Evolutionary conservation across 192 early-diverging fungal species (phyloP), one percentile per base, ranked within the genome.

Genomic region (Gryganskiella cystojenkinii): DNA sequence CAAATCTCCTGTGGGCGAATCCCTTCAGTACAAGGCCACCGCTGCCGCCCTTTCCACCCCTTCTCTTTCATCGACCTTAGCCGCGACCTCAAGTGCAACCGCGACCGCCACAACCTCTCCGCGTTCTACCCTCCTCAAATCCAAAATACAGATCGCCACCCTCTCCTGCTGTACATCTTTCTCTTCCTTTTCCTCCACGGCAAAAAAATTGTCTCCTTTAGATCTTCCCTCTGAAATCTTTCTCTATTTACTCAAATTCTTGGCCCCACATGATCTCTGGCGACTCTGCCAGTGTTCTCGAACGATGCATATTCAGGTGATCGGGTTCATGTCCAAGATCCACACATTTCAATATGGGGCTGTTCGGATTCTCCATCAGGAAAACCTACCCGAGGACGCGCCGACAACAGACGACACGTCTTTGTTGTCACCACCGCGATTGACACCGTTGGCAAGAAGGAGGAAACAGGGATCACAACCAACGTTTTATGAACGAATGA

Each of bases 111-210:
- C 47, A n/a, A 50, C 9, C 22, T 6, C 47, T 22, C 6, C 47
- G 9, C 14, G 19, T 50, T 5, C 47, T 22, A 6, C 19, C 19
- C 6, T 22, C 47, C 47, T 13, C 37, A 40, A 40, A 40, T 40
- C 37, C 37, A 40, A 40, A 40, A 40, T 40, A 40, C 37, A 5
- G 37, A 40, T 40, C 37, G 37, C 37, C 37, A 40, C 13, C 37
- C 37, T 40, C 37, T 40, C 37, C 37, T 13, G 37, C 37, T 9
- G 13, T 40, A 13, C 37, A 5, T 40, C 37, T 40, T 40, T 40
- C 37, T 61, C 65, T 9, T 76, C 65, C 47, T 76, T 76, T 45
- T 76, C 73, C 10, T n/a, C n/a, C n/a, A n/a, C n/a, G n/a, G n/a
- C n/a, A n/a, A n/a, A n/a, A n/a, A n/a, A n/a, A n/a, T n/a, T n/a